phyloP scores from a whole-genome alignment of 148 eudicot species.

The Talinum fruticosum region DNA sequence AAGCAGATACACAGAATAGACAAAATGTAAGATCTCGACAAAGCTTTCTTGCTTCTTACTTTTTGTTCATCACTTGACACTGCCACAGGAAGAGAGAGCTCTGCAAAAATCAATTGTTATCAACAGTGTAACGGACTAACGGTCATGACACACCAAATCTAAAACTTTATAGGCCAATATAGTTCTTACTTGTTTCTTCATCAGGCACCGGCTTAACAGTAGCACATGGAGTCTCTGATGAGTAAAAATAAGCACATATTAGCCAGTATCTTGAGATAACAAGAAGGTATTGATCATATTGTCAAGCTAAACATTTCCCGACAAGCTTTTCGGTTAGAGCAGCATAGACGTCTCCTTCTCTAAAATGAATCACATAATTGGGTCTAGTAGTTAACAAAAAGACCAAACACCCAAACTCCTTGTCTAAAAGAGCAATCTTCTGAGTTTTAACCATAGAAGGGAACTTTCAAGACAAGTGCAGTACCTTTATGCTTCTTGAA shows the following conservation, averaged over 20 bases:
- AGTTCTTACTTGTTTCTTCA: constrained; percentile 32
- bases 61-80: constrained; percentile 24
- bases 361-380: not conserved
- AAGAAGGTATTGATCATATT: not conserved
- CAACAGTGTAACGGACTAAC: not conserved
- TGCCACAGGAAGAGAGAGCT: constrained; percentile 27
- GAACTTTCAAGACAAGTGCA: not conserved
- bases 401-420: too few relatives aligned
- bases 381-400: not conserved
- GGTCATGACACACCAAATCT: not conserved
- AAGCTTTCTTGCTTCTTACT: constrained; percentile 27
- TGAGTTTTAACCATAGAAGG: not conserved
- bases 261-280: not conserved
- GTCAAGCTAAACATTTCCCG: not conserved
- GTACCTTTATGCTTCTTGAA: constrained; percentile 87
- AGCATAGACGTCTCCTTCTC: not conserved
- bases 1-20: not conserved
- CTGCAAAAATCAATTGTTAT: constrained; percentile 24
- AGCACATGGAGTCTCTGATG: constrained; percentile 48
- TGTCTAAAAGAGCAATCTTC: too few relatives aligned
- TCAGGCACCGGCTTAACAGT: constrained; percentile 30
- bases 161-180: not conserved
- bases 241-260: constrained; percentile 6
- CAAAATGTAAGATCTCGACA: not conserved
- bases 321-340: not conserved